These are phyloP conservation scores for Primulina tabacum DNA, from an alignment of 257 asterid species.

Conservation along the genomic window DNA sequence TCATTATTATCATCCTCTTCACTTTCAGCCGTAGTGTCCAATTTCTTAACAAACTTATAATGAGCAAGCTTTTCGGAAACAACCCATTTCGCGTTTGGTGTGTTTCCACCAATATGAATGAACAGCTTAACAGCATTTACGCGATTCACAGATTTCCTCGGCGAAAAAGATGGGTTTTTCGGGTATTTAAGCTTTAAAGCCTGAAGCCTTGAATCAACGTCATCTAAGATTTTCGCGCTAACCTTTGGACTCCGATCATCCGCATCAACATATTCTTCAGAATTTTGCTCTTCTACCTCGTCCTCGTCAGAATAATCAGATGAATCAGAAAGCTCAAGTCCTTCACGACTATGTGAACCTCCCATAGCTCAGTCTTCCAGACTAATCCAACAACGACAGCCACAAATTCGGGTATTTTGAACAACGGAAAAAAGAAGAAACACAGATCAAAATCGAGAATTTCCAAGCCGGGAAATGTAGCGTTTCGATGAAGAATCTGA, in stretches of 20 bases:
- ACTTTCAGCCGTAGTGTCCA: conserved; percentile 28
- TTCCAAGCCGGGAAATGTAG: conserved; percentile 4
- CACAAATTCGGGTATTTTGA: not conserved
- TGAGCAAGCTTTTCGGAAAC: conserved; percentile 57
- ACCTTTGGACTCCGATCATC: conserved; percentile 41
- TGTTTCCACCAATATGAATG: conserved; percentile 86
- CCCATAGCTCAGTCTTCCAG: conserved; percentile 49
- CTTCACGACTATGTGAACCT: conserved; percentile 93
- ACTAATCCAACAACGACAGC: not conserved
- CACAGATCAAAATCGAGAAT: conserved; percentile 1
- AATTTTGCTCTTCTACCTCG: conserved; percentile 49
- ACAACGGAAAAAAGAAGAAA: not conserved
- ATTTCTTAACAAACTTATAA: conserved; percentile 56
- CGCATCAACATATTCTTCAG: conserved; percentile 44
- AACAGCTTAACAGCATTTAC: conserved; percentile 69
- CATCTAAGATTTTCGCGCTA: conserved; percentile 54
- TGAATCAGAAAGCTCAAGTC: conserved; percentile 82
- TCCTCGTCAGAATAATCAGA: conserved; percentile 62
- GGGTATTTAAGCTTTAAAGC: conserved; percentile 70
- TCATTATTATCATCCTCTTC: conserved; percentile 37
- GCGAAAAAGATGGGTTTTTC: conserved; percentile 28
- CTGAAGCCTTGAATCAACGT: conserved; percentile 63
- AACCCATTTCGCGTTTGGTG: conserved; percentile 91
- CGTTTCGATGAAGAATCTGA: conserved; percentile 29
- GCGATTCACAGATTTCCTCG: conserved; percentile 29